phyloP scores from a whole-genome alignment of 164 flowering plant genomes.

The Vitis labrusca region DNA sequence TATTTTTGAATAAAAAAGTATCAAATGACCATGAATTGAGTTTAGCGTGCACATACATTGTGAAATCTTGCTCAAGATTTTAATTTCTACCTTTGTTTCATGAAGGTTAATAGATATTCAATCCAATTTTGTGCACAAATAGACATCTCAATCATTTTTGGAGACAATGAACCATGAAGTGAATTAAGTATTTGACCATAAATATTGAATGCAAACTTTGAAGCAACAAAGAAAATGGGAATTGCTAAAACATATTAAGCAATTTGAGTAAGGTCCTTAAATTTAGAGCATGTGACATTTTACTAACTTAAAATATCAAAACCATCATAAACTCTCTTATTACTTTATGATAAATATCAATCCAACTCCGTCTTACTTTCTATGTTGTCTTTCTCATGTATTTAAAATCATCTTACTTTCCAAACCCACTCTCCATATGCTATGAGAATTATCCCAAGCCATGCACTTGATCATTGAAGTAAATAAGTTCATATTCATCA shows the following conservation, averaged over 20 bases:
- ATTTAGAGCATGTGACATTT: background rate
- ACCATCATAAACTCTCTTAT: background rate
- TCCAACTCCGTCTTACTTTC: constrained; percentile 6
- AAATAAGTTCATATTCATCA: too few relatives aligned
- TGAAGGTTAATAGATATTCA: background rate
- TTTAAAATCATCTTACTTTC: too few relatives aligned
- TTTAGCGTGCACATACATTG: too few relatives aligned
- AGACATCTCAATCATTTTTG: constrained; percentile 4
- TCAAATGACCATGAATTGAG: too few relatives aligned
- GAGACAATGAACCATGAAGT: constrained; percentile 7
- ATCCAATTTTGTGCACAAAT: constrained; percentile 25
- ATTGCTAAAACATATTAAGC: constrained; percentile 15
- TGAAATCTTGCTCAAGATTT: too few relatives aligned
- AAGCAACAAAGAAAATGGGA: background rate
- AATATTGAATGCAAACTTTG: constrained; percentile 15
- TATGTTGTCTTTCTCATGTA: background rate
- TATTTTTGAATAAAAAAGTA: too few relatives aligned
- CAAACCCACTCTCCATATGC: too few relatives aligned
- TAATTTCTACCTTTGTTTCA: too few relatives aligned
- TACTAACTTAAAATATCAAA: constrained; percentile 9
- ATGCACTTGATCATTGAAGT: too few relatives aligned
- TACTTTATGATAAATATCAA: constrained; percentile 1
- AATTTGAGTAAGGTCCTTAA: background rate
- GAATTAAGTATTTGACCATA: constrained; percentile 12
- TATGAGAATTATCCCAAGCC: too few relatives aligned